Conservation (phyloP, 1,284 basidiomycete species). For the Naganishia sp. region DNA sequence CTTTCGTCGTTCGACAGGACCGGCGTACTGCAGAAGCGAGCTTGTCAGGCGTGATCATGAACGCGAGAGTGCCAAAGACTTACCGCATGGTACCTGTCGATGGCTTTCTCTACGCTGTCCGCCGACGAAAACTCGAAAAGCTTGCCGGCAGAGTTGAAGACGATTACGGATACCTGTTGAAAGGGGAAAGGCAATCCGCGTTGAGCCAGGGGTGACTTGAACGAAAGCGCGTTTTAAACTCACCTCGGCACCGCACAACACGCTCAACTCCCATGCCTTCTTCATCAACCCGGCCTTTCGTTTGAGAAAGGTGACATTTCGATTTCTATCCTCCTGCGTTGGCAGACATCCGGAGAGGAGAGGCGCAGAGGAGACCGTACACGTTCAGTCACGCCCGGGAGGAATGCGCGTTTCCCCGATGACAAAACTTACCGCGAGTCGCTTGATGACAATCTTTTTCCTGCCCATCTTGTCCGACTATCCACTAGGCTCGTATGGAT, state of each 20-base stretch:
- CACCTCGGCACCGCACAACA: slow-evolving; percentile 51
- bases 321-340: slow-evolving; percentile 51
- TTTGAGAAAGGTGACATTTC: slow-evolving; percentile 53
- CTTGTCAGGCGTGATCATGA: neutral
- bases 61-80: slow-evolving; percentile 19
- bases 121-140: slow-evolving; percentile 51
- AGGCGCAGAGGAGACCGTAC: neutral
- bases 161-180: slow-evolving; percentile 48
- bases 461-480: slow-evolving; percentile 44
- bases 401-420: neutral
- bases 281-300: slow-evolving; percentile 55
- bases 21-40: slow-evolving; percentile 46
- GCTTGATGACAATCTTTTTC: slow-evolving; percentile 55
- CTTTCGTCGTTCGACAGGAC: slow-evolving; percentile 52
- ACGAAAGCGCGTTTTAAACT: neutral
- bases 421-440: slow-evolving; percentile 46
- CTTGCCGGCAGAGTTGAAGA: slow-evolving; percentile 51
- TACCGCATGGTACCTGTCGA: slow-evolving; percentile 51
- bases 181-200: neutral
- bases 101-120: slow-evolving; percentile 46
- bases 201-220: neutral
- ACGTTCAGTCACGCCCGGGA: neutral
- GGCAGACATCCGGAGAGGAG: neutral
- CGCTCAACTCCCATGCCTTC: slow-evolving; percentile 54
- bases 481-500: neutral